Evolutionary conservation across 2,329 filamentous ascomycete species (phyloP).

Genomic region (Botrytis hyacinthi): DNA sequence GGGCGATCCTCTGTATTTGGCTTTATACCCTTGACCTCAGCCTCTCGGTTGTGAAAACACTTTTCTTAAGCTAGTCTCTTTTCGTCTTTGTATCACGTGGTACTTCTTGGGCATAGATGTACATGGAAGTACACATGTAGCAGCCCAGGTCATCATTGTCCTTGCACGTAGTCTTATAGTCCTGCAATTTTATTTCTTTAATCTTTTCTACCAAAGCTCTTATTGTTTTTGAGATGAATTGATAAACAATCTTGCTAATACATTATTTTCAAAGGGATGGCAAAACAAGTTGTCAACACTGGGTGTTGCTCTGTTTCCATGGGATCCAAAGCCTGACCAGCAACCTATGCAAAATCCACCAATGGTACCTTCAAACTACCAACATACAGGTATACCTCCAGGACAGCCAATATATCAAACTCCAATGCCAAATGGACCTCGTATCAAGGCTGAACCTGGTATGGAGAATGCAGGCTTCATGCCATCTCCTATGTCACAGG

Average conservation of each 20-base stretch:
- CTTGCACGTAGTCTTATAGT: neutral
- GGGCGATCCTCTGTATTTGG: constrained; percentile 39
- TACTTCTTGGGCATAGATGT: neutral
- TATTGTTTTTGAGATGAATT: neutral
- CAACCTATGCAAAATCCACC: constrained; percentile 41
- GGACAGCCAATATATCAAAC: constrained; percentile 24
- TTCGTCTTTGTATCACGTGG: constrained; percentile 28
- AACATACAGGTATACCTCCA: constrained; percentile 31
- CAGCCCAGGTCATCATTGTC: neutral
- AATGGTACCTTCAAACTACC: constrained; percentile 39
- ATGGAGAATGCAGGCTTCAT: constrained; percentile 31
- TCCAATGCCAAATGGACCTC: constrained; percentile 33
- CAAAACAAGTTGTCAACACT: constrained; percentile 85
- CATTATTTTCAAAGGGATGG: constrained; percentile 68
- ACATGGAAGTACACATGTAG: neutral
- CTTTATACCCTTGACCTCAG: constrained; percentile 35
- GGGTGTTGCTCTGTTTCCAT: constrained; percentile 85
- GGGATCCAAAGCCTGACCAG: constrained; percentile 82
- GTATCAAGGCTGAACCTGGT: constrained; percentile 47
- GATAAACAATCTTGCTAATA: constrained; percentile 2
- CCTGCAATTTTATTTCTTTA: neutral
- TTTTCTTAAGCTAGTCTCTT: constrained; percentile 31
- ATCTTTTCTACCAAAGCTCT: too few relatives aligned
- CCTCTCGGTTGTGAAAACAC: constrained; percentile 32
- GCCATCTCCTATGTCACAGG: constrained; percentile 20